These are phyloP conservation scores for Backusella macrospora DNA, from an alignment of 192 early-diverging fungal species.

Conservation along the genomic window DNA sequence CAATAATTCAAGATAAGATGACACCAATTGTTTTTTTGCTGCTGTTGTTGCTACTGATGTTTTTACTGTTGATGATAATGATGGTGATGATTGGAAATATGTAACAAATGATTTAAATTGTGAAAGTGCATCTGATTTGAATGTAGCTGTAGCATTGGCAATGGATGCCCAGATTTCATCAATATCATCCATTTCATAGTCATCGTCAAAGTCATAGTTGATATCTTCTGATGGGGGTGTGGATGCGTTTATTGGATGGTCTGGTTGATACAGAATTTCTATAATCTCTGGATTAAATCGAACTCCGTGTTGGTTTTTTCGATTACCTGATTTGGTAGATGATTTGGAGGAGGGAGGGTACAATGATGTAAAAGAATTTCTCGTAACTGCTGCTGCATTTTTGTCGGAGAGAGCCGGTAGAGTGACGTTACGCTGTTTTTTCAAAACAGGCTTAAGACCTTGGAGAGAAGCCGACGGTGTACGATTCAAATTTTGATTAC, in stretches of 20 bases:
- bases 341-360: background rate
- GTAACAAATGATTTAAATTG: background rate
- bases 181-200: slow-evolving; percentile 16
- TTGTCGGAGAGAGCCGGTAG: slow-evolving; percentile 21
- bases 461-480: slow-evolving; percentile 3
- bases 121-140: background rate
- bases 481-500: background rate
- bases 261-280: slow-evolving; percentile 30
- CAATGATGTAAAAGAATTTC: background rate
- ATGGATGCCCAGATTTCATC: slow-evolving; percentile 2
- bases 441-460: slow-evolving; percentile 25
- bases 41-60: background rate
- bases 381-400: slow-evolving; percentile 1
- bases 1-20: background rate
- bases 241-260: slow-evolving; percentile 4
- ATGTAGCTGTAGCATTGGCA: background rate
- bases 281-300: slow-evolving; percentile 32
- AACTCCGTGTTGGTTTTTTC: background rate
- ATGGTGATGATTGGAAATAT: background rate
- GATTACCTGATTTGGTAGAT: slow-evolving; percentile 2
- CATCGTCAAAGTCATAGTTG: background rate
- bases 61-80: no score
- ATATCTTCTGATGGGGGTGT: background rate
- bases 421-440: slow-evolving; percentile 24
- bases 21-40: background rate